Evolutionary conservation across 2,329 filamentous ascomycete species (phyloP), one percentile per base, ranked within the genome.

Genomic region (Penicillium sp.): DNA sequence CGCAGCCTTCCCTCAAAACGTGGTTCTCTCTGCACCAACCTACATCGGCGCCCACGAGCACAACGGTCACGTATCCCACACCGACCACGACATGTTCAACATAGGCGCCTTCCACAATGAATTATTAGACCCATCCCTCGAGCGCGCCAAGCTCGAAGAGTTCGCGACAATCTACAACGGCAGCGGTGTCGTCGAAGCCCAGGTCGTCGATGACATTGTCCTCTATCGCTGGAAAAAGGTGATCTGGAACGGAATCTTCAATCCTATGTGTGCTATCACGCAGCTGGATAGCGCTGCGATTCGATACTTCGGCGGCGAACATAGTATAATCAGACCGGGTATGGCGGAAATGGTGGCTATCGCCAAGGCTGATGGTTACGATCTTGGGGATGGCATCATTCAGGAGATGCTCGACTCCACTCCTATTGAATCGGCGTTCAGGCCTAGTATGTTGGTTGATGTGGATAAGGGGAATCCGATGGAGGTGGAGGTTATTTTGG

Each of bases 11-110:
- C 80, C 80, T 0, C 50, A 61, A 3, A 83, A 80, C 51, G 62
- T 75, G 0, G 58, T 82, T 6, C 68, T 84, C 1, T 79, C 75
- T 3, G 78, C 79, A 3, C 72, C 83, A 8, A 75, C 73, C 2
- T 67, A 77, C 42, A 80, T 79, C 46, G 77, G 78, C 22, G 74
- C 77, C 2, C 74, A 74, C 3, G 79, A 83, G 56, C 64, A 61
- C 0, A 72, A 69, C 0, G 80, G 79, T 2, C 58, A 68, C 10
- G 76, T 84, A 43, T 61, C 75, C 4, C 79, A 84, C 51, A 74
- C 79, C 40, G 76, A 80, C 52, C 63, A 64, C 1, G 81, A 84
- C 59, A 62, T 57, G 0, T 69, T 78, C 4, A 68, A 73, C 41
- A 69, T 84, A 38, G 79, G 80, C 0, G 67, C 77, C 0, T 83